Evolutionary conservation across 208 protist species (phyloP).

Genomic region (Trypanosoma lewisi): DNA sequence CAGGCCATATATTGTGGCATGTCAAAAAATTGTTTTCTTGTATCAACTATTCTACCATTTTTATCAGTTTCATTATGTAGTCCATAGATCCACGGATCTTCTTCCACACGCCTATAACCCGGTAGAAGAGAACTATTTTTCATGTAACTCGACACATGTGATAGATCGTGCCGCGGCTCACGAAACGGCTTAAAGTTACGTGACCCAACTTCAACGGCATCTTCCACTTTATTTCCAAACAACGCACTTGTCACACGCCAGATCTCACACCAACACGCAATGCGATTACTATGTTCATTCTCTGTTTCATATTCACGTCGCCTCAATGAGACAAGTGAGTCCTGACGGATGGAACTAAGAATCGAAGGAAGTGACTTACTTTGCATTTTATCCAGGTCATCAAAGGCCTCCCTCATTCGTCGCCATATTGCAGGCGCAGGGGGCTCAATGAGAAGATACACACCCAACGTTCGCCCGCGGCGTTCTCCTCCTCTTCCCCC

Average conservation of each 20-base stretch:
- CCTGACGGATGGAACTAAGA: not conserved
- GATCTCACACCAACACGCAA: conserved; percentile 8
- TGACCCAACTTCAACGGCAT: conserved; percentile 18
- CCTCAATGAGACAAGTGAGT: not conserved
- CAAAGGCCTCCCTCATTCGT: conserved; percentile 6
- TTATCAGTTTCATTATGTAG: not conserved
- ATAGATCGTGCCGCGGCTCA: conserved; percentile 12
- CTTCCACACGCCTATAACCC: conserved; percentile 16
- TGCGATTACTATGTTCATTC: conserved; percentile 3
- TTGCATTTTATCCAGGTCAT: not conserved
- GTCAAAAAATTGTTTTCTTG: conserved; percentile 16
- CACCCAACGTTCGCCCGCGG: conserved; percentile 19
- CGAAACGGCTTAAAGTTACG: not conserved
- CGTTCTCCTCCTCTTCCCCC: too few relatives aligned
- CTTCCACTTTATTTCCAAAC: not conserved
- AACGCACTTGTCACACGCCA: not conserved
- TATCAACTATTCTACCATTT: not conserved
- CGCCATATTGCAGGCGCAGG: conserved; percentile 23
- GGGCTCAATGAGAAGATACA: conserved; percentile 29
- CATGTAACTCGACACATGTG: conserved; percentile 24
- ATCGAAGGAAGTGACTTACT: not conserved
- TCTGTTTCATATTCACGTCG: conserved; percentile 4
- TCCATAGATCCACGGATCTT: conserved; percentile 1
- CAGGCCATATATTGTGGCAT: conserved; percentile 30
- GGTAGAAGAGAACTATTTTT: conserved; percentile 18